A percentile compares a stretch with the other conserved stretches of the same genome.
Conservation (phyloP, 108 stramenopile species). For the Halocafeteria seosinensis region DNA sequence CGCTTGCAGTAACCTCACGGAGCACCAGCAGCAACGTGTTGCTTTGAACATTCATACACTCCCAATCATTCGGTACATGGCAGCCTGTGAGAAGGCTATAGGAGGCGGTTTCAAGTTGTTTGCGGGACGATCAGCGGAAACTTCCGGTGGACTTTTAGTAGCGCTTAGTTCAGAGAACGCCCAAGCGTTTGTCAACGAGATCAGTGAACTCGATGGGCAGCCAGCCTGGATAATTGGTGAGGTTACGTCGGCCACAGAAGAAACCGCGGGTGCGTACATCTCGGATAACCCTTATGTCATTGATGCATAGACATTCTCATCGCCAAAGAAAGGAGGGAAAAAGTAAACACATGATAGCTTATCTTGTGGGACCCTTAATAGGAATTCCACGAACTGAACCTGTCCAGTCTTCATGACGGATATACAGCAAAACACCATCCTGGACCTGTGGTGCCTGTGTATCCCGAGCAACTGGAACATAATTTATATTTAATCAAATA, state of each 20-base stretch:
- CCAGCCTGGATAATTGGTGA: conserved; percentile 57
- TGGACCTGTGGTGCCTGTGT: too few relatives aligned
- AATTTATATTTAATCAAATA: too few relatives aligned
- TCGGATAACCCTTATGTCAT: conserved; percentile 33
- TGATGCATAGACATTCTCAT: conserved; percentile 42
- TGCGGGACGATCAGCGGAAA: conserved; percentile 57
- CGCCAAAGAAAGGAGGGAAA: too few relatives aligned
- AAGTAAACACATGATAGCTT: too few relatives aligned
- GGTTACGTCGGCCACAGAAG: conserved; percentile 19
- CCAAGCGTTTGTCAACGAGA: conserved; percentile 34
- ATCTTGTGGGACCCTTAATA: too few relatives aligned
- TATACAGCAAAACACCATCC: too few relatives aligned
- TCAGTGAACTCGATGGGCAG: conserved; percentile 47
- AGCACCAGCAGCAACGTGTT: conserved; percentile 39
- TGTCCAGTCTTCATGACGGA: too few relatives aligned
- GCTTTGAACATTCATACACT: conserved; percentile 52
- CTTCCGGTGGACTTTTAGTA: conserved; percentile 59
- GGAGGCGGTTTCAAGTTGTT: conserved; percentile 50
- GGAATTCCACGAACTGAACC: too few relatives aligned
- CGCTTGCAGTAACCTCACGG: conserved; percentile 58
- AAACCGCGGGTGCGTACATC: conserved; percentile 43
- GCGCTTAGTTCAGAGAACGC: conserved; percentile 47
- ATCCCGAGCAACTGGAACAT: too few relatives aligned
- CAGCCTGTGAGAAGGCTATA: conserved; percentile 31
- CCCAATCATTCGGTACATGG: conserved; percentile 45